These are phyloP conservation scores for Salpingoeca rosetta DNA, from an alignment of 78 protist species.

Conservation along the genomic window DNA sequence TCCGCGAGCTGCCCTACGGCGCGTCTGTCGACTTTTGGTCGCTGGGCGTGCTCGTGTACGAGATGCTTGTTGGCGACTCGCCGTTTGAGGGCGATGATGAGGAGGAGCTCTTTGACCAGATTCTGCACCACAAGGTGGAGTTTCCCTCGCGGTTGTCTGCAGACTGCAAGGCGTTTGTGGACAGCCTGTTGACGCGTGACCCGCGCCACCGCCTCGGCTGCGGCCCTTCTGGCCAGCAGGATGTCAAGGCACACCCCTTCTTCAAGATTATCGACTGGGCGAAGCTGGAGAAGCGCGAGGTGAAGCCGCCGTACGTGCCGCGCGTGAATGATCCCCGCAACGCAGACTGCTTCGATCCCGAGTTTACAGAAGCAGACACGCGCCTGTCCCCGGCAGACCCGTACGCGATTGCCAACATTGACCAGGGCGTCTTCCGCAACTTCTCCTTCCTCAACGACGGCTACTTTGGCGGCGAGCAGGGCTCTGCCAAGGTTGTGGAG, in stretches of 20 bases:
- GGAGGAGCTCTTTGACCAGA: not conserved
- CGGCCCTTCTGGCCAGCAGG: not conserved
- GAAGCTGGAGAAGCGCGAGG: constrained; percentile 12
- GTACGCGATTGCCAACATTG: not conserved
- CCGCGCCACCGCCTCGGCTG: not conserved
- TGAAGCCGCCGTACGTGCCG: not conserved
- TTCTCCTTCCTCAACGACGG: not conserved
- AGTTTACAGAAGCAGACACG: not conserved
- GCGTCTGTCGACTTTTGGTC: constrained; percentile 55
- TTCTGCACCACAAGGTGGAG: not conserved
- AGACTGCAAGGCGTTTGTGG: not conserved
- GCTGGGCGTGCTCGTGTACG: constrained; percentile 49
- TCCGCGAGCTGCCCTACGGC: constrained; percentile 39
- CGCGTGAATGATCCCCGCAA: not conserved
- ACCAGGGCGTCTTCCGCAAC: not conserved
- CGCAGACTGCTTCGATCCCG: not conserved
- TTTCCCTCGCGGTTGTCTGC: not conserved
- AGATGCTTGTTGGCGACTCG: constrained; percentile 39
- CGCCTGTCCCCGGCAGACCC: not conserved
- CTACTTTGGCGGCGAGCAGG: not conserved
- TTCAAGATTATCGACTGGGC: not conserved
- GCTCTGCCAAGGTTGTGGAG: not conserved
- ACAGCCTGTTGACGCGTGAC: not conserved
- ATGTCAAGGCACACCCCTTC: constrained; percentile 4
- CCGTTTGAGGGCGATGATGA: constrained; percentile 15